Base-by-base conservation (phyloP, 805 yeast genomes). In the Grigorovia jiainica region DNA sequence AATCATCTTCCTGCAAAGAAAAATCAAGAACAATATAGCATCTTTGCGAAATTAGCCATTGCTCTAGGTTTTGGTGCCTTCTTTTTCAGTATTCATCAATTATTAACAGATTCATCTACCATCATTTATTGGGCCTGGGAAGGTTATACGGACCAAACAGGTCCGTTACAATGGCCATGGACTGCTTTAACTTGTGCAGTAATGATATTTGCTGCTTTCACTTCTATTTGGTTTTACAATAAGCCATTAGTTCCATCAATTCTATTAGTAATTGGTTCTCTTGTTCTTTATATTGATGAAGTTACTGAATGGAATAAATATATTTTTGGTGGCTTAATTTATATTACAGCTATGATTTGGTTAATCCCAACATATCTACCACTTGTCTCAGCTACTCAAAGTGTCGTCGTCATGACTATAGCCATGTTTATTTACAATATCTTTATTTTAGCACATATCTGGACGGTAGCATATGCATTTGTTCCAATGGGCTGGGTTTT, bases 391-490 rank as follows among this genome's bases (percentile, higher is more conserved):
- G 69, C 74, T 8, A 67, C 76, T 20, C 64, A 73, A 44, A 76
- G 84, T 20, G 79, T 81, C 2, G 51, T 71, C 18, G 60, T 77
- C 1, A 76, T 79, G 52, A 62, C 69, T 4, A 43, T 73, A 2
- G 72, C 75, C 0, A 73, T 75, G 43, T 54, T 78, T 5, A 49
- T 75, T 36, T 65, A 73, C 47, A 67, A 79, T 40, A 38, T 82
- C 4, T 58, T 85, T 30, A 70, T 81, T 20, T 69, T 92, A 47
- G 94, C 83, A 5, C 90, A 87, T 61, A 95, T 90, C 39, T 90
- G 97, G 97, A 81, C 83, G 34, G 97, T 92, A 36, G 98, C 98
- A 0, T 92, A 92, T 62, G 97, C 98, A 0, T 92, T 92, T 66
- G 98, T 92, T 37, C 98, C 98, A 9, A 89, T 86, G 46, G 98